phyloP scores from a whole-genome alignment of 768 basidiomycete species.

The Leccinum broughii region DNA sequence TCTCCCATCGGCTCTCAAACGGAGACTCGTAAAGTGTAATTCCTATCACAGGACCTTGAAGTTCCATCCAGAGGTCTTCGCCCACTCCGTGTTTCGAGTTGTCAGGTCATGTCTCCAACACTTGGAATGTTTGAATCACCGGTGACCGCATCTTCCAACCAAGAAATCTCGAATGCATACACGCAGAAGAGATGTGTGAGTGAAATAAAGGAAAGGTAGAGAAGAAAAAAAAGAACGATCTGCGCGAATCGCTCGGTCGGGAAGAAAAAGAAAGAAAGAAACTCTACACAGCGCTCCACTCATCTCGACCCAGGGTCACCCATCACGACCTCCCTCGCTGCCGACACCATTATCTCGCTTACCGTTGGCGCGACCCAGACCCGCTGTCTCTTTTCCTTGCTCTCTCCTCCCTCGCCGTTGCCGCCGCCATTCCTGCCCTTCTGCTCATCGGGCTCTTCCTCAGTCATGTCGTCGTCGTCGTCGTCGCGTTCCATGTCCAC shows the following conservation, averaged over 20 bases:
- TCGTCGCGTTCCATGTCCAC: neutral
- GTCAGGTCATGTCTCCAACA: neutral
- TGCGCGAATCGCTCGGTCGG: neutral
- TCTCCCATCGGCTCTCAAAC: neutral
- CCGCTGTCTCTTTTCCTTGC: neutral
- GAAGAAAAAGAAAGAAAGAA: neutral
- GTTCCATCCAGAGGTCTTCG: neutral
- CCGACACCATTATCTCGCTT: slow-evolving; percentile 16
- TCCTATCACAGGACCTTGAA: neutral
- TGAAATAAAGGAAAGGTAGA: neutral
- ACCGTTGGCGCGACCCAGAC: slow-evolving; percentile 11
- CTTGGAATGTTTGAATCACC: neutral
- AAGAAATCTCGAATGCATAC: neutral
- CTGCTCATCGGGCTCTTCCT: neutral
- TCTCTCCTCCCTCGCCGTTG: neutral
- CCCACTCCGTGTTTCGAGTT: neutral
- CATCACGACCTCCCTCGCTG: slow-evolving; percentile 9
- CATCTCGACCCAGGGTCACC: neutral
- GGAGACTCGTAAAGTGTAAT: no score
- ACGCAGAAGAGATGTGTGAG: neutral
- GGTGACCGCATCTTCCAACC: neutral
- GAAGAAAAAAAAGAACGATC: neutral
- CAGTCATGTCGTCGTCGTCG: neutral
- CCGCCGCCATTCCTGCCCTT: neutral
- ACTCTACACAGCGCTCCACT: neutral